These are phyloP conservation scores for Trifolium pratense DNA, from an alignment of 306 rosid species.

Conservation along the genomic window DNA sequence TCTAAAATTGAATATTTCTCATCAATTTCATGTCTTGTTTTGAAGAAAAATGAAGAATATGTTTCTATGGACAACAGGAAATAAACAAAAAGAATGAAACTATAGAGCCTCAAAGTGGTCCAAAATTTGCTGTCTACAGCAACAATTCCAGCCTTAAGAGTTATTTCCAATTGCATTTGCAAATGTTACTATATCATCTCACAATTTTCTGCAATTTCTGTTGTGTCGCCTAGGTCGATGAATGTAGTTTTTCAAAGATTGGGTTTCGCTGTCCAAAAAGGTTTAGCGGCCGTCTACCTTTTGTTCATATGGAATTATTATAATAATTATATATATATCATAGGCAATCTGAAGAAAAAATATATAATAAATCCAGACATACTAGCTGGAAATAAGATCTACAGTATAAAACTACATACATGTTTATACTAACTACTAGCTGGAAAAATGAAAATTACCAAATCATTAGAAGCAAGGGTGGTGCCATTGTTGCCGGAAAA, in stretches of 20 bases:
- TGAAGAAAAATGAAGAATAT: background rate
- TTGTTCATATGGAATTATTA: too few species aligned
- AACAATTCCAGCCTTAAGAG: background rate
- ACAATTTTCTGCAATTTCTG: conserved; percentile 7
- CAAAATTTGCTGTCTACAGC: background rate
- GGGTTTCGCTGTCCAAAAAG: too few species aligned
- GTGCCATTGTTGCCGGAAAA: conserved; percentile 81
- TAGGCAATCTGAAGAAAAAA: background rate
- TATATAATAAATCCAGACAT: background rate
- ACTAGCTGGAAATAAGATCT: background rate
- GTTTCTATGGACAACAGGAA: conserved; percentile 14
- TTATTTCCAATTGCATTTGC: background rate
- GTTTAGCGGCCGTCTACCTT: too few species aligned
- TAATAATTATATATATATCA: too few species aligned
- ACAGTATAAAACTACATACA: background rate
- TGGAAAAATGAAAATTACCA: conserved; percentile 54
- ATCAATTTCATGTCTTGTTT: conserved; percentile 7
- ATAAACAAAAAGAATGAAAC: conserved; percentile 18
- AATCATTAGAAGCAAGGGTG: conserved; percentile 72
- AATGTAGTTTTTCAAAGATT: too few species aligned
- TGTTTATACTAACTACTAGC: background rate
- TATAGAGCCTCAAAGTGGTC: background rate
- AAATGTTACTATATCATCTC: background rate
- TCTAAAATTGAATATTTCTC: conserved; percentile 5
- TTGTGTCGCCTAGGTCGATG: too few species aligned